Base-by-base conservation (phyloP, 2,329 filamentous ascomycete genomes). In the Cercospora sp. region DNA sequence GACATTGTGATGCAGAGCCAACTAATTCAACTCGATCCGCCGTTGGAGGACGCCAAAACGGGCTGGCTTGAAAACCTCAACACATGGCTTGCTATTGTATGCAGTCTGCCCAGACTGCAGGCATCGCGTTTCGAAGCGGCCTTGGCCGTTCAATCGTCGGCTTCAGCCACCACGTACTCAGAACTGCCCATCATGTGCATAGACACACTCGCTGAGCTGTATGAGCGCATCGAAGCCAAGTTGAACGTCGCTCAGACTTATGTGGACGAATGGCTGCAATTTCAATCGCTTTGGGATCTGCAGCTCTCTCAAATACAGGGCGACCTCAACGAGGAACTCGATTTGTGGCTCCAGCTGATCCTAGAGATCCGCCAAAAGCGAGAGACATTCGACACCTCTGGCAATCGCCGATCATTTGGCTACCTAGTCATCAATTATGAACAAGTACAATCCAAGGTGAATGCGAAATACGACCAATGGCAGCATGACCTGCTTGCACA, bases 381-480 rank as follows among this genome's bases (percentile, higher is more conserved):
- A 63, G 91, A 93, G 51, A 99, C 96, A 0, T 99, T 99, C 75
- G 95, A 99, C 77, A 99, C 94, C 1, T 96, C 94, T 8, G 95
- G 97, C 78, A 92, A 96, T 72, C 95, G 91, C 79, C 91, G 92
- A 45, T 91, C 91, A 1, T 99, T 99, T 77, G 95, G 95, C 4
- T 94, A 96, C 79, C 89, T 98, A 64, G 93, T 91, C 3, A 93
- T 99, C 76, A 94, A 99, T 79, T 99, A 99, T 76, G 95, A 98
- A 75, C 96, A 99, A 80, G 95, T 99, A 0, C 96, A 99, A 80
- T 93, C 94, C 66, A 97, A 97, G 80, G 95, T 99, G 79, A 99
- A 98, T 76, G 93, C 93, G 75, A 99, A 98, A 79, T 99, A 99
- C 78, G 96, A 99, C 77, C 94, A 98, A 79, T 99, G 96, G 95